phyloP scores from a whole-genome alignment of 441 rosid genomes.

The Kokia cookei region DNA sequence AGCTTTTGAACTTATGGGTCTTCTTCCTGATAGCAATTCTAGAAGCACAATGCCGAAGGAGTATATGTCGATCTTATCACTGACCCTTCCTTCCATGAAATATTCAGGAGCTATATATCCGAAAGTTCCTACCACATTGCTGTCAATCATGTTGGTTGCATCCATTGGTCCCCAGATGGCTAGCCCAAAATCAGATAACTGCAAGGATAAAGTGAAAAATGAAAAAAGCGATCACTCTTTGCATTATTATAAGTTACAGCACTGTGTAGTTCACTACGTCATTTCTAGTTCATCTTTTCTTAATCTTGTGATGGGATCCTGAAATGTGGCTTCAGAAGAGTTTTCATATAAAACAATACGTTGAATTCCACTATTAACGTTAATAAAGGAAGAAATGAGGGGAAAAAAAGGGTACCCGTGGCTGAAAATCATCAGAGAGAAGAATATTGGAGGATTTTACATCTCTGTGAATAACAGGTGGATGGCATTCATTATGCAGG shows the following conservation, averaged over 20 bases:
- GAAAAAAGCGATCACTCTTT: neutral
- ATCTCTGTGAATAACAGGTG: slow-evolving; percentile 30
- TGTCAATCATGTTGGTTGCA: slow-evolving; percentile 6
- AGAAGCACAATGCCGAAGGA: slow-evolving; percentile 33
- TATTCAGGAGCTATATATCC: slow-evolving; percentile 39
- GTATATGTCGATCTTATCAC: slow-evolving; percentile 24
- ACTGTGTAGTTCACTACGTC: neutral
- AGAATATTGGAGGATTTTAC: slow-evolving; percentile 38
- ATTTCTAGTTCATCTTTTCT: neutral
- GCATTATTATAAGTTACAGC: neutral
- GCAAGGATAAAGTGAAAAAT: neutral
- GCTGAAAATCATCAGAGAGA: slow-evolving; percentile 26
- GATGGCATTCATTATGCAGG: slow-evolving; percentile 22
- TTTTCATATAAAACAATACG: neutral
- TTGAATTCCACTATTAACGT: neutral
- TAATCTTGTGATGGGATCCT: neutral
- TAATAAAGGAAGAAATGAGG: neutral
- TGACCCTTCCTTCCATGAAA: slow-evolving; percentile 28
- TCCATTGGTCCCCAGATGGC: slow-evolving; percentile 26
- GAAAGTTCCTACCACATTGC: slow-evolving; percentile 28
- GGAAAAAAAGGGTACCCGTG: slow-evolving; percentile 14
- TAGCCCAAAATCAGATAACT: slow-evolving; percentile 38
- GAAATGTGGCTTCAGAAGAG: neutral
- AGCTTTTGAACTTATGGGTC: slow-evolving; percentile 13
- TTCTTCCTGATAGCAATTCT: slow-evolving; percentile 30